These are phyloP conservation scores for Paracoccidioides brasiliensis DNA, from an alignment of 2,329 filamentous ascomycete species.

Conservation along the genomic window DNA sequence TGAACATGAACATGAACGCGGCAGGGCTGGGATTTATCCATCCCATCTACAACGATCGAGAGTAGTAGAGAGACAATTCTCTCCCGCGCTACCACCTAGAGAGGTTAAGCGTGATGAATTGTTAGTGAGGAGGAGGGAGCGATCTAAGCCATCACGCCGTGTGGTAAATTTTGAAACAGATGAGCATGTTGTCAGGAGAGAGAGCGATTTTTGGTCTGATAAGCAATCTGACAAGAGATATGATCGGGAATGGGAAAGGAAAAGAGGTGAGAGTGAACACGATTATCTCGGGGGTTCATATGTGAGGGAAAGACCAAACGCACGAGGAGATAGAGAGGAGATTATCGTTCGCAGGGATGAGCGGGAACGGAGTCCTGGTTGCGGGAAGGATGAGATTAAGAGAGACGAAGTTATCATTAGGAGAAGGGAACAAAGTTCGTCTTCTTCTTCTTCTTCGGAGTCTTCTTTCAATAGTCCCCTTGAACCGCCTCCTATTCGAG, in stretches of 20 bases:
- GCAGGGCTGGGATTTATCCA: not conserved
- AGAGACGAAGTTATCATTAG: slow-evolving; percentile 26
- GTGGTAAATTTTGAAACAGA: slow-evolving; percentile 3
- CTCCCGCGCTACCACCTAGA: not conserved
- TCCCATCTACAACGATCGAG: not conserved
- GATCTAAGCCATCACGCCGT: not conserved
- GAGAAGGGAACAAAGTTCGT: slow-evolving; percentile 21
- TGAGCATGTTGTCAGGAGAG: slow-evolving; percentile 4
- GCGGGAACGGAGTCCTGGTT: slow-evolving; percentile 11
- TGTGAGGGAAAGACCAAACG: slow-evolving; percentile 3
- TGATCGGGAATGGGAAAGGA: slow-evolving; percentile 1
- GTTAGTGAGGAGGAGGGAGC: not conserved
- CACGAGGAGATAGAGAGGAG: slow-evolving; percentile 10
- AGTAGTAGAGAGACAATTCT: not conserved
- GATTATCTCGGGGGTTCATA: slow-evolving; percentile 5
- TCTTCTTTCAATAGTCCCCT: slow-evolving; percentile 41
- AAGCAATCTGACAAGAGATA: slow-evolving; percentile 7
- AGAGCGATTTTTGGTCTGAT: slow-evolving; percentile 9
- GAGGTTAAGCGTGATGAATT: slow-evolving; percentile 1
- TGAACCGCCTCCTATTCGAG: slow-evolving; percentile 52
- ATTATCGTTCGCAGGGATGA: slow-evolving; percentile 17
- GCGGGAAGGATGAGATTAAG: slow-evolving; percentile 13
- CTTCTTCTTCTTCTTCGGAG: slow-evolving; percentile 33
- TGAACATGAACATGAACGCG: slow-evolving; percentile 11
- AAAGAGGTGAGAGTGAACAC: slow-evolving; percentile 6